A percentile compares a stretch with the other conserved stretches of the same genome.
Conservation (phyloP, 805 yeast genomes). For the Nakazawaea ambrosiae region DNA sequence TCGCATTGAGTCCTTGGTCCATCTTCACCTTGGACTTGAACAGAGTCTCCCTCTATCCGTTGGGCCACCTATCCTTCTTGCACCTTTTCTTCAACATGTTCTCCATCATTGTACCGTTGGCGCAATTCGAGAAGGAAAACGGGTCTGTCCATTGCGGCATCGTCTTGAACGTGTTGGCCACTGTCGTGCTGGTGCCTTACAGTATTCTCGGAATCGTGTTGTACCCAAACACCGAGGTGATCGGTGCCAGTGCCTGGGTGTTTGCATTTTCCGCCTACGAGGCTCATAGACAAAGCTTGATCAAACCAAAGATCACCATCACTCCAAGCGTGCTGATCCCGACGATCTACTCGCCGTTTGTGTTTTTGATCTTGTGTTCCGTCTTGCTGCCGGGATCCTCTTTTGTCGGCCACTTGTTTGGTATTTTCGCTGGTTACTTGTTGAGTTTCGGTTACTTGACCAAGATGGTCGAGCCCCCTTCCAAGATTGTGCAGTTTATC, state of each 20-base stretch:
- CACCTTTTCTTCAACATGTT: slow-evolving; percentile 58
- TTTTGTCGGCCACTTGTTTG: slow-evolving; percentile 69
- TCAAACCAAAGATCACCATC: slow-evolving; percentile 17
- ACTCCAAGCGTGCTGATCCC: slow-evolving; percentile 43
- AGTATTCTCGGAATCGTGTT: slow-evolving; percentile 43
- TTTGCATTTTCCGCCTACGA: slow-evolving; percentile 60
- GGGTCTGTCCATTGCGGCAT: slow-evolving; percentile 87
- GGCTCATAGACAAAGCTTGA: slow-evolving; percentile 39
- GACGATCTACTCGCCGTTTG: slow-evolving; percentile 52
- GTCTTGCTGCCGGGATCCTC: slow-evolving; percentile 59
- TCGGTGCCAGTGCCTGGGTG: slow-evolving; percentile 71
- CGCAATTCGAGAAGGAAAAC: slow-evolving; percentile 59
- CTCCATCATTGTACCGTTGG: slow-evolving; percentile 51
- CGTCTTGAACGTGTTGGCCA: slow-evolving; percentile 65
- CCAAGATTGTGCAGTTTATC: slow-evolving; percentile 54
- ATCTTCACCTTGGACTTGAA: slow-evolving; percentile 40
- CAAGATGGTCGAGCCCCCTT: slow-evolving; percentile 57
- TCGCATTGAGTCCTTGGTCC: slow-evolving; percentile 51
- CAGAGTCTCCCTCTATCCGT: slow-evolving; percentile 62
- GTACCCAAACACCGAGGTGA: slow-evolving; percentile 44
- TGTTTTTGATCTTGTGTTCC: slow-evolving; percentile 39
- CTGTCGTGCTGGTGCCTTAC: slow-evolving; percentile 59
- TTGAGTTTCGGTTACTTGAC: slow-evolving; percentile 51
- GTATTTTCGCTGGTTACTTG: slow-evolving; percentile 58
- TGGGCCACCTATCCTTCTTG: slow-evolving; percentile 54